Base-by-base conservation (phyloP, 768 basidiomycete genomes). In the Saitozyma podzolica region DNA sequence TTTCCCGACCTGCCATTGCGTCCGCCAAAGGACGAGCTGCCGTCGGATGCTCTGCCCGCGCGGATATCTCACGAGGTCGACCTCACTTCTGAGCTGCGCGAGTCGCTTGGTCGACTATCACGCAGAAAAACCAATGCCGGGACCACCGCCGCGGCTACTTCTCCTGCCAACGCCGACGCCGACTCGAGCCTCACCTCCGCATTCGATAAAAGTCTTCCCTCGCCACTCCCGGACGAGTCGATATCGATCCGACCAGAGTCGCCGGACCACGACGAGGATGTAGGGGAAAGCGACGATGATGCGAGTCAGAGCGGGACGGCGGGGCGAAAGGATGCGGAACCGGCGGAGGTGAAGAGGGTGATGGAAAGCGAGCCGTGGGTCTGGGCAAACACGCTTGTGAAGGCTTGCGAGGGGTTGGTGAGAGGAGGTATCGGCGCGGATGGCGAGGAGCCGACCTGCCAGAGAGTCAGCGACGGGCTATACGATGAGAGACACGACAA, bases 291-390 rank as follows among this genome's bases (percentile, higher is more conserved):
- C 1, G 53, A 56, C 40, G 48, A 55, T 10, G 67, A 64, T 11
- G 55, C 54, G 14, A 29, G 29, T 29, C 29, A 29, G 29, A 61
- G 58, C 29, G 64, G 61, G 37, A 63, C 64, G 11, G 67, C 64
- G 7, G 57, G 20, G 17, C 29, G 47, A 16, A 58, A 55, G 19
- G 50, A 54, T 13, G 40, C 40, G 14, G 50, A 52, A 41, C 62
- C 58, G 40, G 20, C 55, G 48, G 62, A 59, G 50, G 55, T 58
- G 20, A 19, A 39, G 48, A 56, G 68, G 43, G 17, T 47, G 1
- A 14, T 67, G 50, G 56, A 63, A 56, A 29, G 57, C 42, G 69
- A 70, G 53, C 72, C 69, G 4, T 68, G 64, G 66, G 64, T 65
- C 6, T 70, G 72, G 72, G 62, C 54, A 6, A 69, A 67, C 50